Evolutionary conservation across 108 stramenopile species (phyloP), one percentile per base, ranked within the genome.

Genomic region (Cyclostephanos tholiformis): DNA sequence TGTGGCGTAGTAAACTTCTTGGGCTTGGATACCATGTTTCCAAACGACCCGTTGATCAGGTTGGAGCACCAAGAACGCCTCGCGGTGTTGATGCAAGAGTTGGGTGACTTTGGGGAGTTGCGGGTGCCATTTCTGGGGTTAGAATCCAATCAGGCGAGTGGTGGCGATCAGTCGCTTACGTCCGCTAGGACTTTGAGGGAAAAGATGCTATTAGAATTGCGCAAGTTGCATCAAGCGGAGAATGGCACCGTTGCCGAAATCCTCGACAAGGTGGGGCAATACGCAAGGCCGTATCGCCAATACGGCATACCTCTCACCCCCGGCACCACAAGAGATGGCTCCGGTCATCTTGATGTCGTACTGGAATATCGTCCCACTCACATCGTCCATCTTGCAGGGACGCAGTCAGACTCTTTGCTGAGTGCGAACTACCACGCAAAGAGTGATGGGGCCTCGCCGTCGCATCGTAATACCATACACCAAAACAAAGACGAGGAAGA

Each of bases 351-450:
- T 10, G 53, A 80, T 13, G 32, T 77, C 36, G 10, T 85, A 10
- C 35, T 63, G 12, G 63, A 75, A 14, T 83, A 82, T 72, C 65
- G 82, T 55, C 89, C 92, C 6, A 91, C 92, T 0, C 93, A 94
- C 69, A 75, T 94, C 56, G 89, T 94, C 0, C 93, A 94, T 67
- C 70, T 94, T 57, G 83, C 88, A 13, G 68, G 79, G n/a, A 70
- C 79, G 16, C 74, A 78, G 41, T 78, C 86, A 0, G 87, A 86
- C 49, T 79, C 85, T 7, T 63, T 81, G 44, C 63, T 84, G 26
- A 76, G 68, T 36, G 76, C 85, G 43, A 75, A 71, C 12, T 60
- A 85, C 50, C 32, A 30, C 17, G 11, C 23, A 41, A 20, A 22
- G 19, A 6, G 22, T 29, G 14, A 20, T 19, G 55, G 23, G 23